phyloP scores from a whole-genome alignment of 208 protist genomes.

The Crithidia mellificae region DNA sequence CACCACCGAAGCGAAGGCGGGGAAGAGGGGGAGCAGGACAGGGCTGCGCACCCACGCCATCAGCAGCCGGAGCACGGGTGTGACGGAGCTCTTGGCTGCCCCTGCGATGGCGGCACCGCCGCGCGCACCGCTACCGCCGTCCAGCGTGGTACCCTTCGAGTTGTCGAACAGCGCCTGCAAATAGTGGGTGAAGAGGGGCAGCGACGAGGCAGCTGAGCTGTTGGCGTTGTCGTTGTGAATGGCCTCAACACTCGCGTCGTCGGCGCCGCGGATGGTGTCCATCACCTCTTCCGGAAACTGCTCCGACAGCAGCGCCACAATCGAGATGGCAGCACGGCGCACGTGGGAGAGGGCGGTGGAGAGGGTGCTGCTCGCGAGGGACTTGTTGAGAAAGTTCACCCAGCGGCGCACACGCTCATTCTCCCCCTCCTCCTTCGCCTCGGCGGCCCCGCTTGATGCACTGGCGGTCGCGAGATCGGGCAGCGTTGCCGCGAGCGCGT shows the following conservation, averaged over 20 bases:
- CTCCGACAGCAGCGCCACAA: constrained; percentile 74
- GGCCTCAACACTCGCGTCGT: neutral
- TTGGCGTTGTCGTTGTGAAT: neutral
- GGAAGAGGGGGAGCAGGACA: constrained; percentile 55
- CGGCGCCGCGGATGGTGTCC: constrained; percentile 34
- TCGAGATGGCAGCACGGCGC: constrained; percentile 46
- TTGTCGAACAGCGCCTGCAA: constrained; percentile 41
- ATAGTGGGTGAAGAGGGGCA: constrained; percentile 34
- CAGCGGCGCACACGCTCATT: constrained; percentile 24
- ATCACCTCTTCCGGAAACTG: constrained; percentile 79
- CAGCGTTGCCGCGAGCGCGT: constrained; percentile 19
- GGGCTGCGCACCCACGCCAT: constrained; percentile 62
- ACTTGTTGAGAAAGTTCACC: constrained; percentile 30
- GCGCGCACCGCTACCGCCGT: constrained; percentile 14
- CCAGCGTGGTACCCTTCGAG: constrained; percentile 45
- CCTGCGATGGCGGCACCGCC: neutral
- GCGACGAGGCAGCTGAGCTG: neutral
- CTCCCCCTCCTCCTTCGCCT: too few relatives aligned
- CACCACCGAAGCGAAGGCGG: constrained; percentile 53
- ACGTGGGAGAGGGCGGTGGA: constrained; percentile 53
- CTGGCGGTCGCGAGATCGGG: neutral
- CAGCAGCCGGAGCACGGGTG: constrained; percentile 73
- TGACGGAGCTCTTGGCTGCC: constrained; percentile 38
- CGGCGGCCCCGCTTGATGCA: neutral
- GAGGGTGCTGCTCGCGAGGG: constrained; percentile 41